Percentiles rank a stretch among this genome's conserved stretches.
phyloP scores from a whole-genome alignment of 2,329 filamentous ascomycete species.

The Myriosclerotinia scirpicola region DNA sequence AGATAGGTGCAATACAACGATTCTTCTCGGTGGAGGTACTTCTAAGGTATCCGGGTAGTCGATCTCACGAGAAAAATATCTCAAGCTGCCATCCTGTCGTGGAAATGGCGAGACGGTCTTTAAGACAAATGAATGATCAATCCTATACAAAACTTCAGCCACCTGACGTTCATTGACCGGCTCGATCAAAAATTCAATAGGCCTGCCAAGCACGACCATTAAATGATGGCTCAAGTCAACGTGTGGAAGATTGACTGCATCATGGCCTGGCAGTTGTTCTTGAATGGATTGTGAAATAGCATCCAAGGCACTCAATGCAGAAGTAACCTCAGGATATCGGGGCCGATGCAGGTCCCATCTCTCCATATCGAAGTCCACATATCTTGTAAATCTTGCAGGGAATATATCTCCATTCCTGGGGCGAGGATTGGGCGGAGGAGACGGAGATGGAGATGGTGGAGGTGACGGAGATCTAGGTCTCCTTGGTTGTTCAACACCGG shows the following conservation, averaged over 20 bases:
- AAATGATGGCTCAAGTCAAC: background rate
- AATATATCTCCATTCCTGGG: background rate
- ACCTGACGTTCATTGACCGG: conserved; percentile 8
- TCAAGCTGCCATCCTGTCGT: background rate
- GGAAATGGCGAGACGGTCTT: background rate
- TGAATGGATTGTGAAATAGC: background rate
- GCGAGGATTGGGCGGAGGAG: background rate
- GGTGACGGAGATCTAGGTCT: background rate
- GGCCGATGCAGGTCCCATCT: background rate
- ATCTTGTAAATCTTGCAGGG: background rate
- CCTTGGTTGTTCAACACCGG: background rate
- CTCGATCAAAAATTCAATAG: background rate
- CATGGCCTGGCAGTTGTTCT: background rate
- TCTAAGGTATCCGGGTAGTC: background rate
- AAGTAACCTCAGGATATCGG: no score
- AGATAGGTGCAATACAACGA: background rate
- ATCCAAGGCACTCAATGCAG: background rate
- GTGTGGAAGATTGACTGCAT: background rate
- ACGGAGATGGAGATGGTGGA: background rate
- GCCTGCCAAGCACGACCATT: background rate
- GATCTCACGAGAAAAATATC: background rate
- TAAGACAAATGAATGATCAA: conserved; percentile 6
- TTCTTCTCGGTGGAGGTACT: background rate
- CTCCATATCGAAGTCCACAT: background rate
- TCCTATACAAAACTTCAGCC: background rate